Base-by-base conservation (phyloP, 352 stramenopile species). In the Pythium graminicola region DNA sequence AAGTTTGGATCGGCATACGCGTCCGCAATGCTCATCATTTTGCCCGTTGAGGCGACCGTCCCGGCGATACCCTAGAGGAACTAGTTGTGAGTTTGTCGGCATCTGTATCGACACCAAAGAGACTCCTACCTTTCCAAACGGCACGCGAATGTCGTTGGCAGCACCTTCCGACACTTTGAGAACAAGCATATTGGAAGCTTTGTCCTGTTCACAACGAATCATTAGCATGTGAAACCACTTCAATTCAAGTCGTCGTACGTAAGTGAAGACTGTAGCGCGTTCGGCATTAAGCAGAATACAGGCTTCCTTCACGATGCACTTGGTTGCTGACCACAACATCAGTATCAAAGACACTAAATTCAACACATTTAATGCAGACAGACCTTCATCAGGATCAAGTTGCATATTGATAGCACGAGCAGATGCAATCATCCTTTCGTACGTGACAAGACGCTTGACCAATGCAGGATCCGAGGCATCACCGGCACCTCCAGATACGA, bases 1-100 rank as follows among this genome's bases (percentile, higher is more conserved):
- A 98, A 98, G 47, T 88, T 87, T 1, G 79, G 62, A 50, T 98
- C 91, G n/a, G 88, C 60, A 59, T 98, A 98, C 1, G 91, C 93
- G 58, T 98, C 86, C 6, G 59, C 66, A 44, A 98, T 95, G 64
- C 97, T 96, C 49, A 96, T 73, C 1, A 75, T 53, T 45, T 90
- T 79, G 29, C 81, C 81, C 0, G 72, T 95, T 16, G 70, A 66
- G 0, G 89, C 87, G 14, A 95, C 89, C 4, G 73, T 86, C 5
- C 92, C 93, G 22, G 88, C 86, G 41, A 98, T 89, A 13, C 91
- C 91, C 71, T 93, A 19, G 1, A 40, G n/a, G 29, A 19, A 40
- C n/a, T 22, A 26, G 4, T 31, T 26, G 6, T 43, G n/a, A n/a
- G n/a, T n/a, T n/a, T n/a, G n/a, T n/a, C n/a, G n/a, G n/a, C n/a